phyloP scores from a whole-genome alignment of 345 rosid genomes.

The Cardamine resedifolia region DNA sequence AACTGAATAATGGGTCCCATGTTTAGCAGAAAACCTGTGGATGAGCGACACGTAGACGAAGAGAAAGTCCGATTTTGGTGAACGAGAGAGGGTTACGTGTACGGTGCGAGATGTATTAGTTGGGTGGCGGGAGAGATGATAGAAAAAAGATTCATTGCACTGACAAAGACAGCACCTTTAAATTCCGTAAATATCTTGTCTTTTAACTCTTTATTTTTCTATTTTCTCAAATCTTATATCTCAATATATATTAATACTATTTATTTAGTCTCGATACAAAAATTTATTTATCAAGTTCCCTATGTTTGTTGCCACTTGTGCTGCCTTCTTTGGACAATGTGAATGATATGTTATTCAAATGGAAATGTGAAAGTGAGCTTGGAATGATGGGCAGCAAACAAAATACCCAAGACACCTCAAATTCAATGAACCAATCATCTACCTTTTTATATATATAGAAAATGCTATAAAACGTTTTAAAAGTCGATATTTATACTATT shows the following conservation, averaged over 20 bases:
- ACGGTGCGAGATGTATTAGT: conserved; percentile 35
- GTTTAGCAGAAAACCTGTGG: not conserved
- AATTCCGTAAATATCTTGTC: conserved; percentile 39
- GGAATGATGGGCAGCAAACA: conserved; percentile 22
- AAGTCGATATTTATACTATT: not conserved
- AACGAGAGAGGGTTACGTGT: conserved; percentile 35
- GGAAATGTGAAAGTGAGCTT: conserved; percentile 25
- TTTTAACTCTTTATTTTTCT: conserved; percentile 2
- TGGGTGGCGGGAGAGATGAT: conserved; percentile 29
- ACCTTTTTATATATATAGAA: not conserved
- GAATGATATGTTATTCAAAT: conserved; percentile 13
- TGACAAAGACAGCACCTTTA: conserved; percentile 27
- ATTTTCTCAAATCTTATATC: not conserved
- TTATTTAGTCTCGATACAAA: too few relatives aligned
- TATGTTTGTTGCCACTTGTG: conserved; percentile 33
- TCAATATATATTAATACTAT: too few relatives aligned
- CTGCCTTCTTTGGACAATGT: conserved; percentile 25
- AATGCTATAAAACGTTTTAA: not conserved
- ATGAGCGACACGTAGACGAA: conserved; percentile 28
- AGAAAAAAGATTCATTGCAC: conserved; percentile 35
- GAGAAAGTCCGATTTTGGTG: conserved; percentile 28
- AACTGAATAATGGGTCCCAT: conserved; percentile 10
- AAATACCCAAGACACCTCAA: conserved; percentile 21
- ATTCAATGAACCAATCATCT: conserved; percentile 31
- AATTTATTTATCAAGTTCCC: not conserved